Evolutionary conservation across 2,329 filamentous ascomycete genomes (phyloP).

Genomic region (Claviceps sorghi): DNA sequence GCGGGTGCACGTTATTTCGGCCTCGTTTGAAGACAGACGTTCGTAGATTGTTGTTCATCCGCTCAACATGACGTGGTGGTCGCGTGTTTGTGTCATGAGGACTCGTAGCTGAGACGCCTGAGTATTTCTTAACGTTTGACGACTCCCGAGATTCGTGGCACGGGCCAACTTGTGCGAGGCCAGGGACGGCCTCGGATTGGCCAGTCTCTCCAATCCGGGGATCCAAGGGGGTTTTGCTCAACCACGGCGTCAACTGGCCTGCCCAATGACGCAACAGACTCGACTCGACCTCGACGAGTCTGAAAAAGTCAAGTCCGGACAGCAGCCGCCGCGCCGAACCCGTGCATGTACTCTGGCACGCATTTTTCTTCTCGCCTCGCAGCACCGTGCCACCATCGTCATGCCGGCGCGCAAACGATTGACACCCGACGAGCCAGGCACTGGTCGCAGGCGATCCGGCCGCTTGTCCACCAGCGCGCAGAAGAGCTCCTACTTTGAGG

Average conservation of each 20-base stretch:
- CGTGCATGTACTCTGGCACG: no score
- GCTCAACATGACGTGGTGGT: neutral
- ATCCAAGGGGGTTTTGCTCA: neutral
- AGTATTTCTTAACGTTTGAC: no score
- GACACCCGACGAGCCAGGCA: neutral
- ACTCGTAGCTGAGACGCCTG: no score
- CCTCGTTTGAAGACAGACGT: no score
- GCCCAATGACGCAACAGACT: conserved; percentile 4
- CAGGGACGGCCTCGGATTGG: neutral
- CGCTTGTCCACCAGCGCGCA: conserved; percentile 30
- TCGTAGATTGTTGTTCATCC: neutral
- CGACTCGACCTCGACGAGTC: neutral
- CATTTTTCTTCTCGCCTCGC: no score
- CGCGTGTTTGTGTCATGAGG: no score
- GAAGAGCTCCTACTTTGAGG: conserved; percentile 39
- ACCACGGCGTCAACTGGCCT: neutral
- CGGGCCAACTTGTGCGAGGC: neutral
- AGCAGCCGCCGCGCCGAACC: neutral
- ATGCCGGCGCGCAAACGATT: conserved; percentile 4
- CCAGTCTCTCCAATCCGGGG: neutral
- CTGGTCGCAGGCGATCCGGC: conserved; percentile 28
- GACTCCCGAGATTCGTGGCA: neutral
- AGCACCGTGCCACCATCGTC: neutral
- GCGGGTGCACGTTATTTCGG: no score
- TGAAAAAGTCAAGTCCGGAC: no score